Conservation (phyloP, 2,329 filamentous ascomycete species). For the Cytospora mali region DNA sequence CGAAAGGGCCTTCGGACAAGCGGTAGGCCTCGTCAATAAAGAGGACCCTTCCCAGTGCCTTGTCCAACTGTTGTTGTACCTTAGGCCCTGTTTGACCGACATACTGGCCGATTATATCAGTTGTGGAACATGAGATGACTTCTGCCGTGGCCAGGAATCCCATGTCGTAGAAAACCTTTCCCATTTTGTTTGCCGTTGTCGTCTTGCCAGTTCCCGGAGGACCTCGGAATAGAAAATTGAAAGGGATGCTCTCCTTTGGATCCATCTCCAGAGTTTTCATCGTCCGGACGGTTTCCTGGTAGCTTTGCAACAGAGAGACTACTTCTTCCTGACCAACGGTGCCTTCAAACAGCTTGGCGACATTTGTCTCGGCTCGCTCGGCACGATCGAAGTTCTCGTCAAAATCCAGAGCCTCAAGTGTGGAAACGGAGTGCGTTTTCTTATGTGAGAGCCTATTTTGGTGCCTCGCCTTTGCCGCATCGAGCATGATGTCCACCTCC, state of each 20-base stretch:
- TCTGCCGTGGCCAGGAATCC: constrained; percentile 63
- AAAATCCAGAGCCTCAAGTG: constrained; percentile 51
- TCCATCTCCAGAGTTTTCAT: constrained; percentile 57
- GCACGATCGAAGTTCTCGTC: constrained; percentile 61
- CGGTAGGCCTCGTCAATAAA: constrained; percentile 76
- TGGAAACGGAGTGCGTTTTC: constrained; percentile 29
- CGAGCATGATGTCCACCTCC: constrained; percentile 71
- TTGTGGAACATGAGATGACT: constrained; percentile 68
- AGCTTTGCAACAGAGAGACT: constrained; percentile 54
- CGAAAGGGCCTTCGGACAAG: constrained; percentile 59
- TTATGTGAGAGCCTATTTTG: constrained; percentile 35
- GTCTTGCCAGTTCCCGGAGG: constrained; percentile 69
- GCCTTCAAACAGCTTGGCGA: constrained; percentile 58
- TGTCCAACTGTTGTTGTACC: constrained; percentile 61
- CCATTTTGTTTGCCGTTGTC: constrained; percentile 72
- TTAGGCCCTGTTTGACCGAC: constrained; percentile 72
- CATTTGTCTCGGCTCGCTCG: constrained; percentile 49
- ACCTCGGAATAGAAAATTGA: constrained; percentile 71
- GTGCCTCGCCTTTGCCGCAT: constrained; percentile 53
- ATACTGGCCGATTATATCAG: constrained; percentile 69
- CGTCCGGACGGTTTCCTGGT: constrained; percentile 54
- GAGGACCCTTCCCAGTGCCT: constrained; percentile 65
- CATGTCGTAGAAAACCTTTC: constrained; percentile 66
- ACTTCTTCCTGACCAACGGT: constrained; percentile 61
- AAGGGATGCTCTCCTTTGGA: constrained; percentile 60